phyloP scores from a whole-genome alignment of 345 rosid species.

The Alliaria petiolata region DNA sequence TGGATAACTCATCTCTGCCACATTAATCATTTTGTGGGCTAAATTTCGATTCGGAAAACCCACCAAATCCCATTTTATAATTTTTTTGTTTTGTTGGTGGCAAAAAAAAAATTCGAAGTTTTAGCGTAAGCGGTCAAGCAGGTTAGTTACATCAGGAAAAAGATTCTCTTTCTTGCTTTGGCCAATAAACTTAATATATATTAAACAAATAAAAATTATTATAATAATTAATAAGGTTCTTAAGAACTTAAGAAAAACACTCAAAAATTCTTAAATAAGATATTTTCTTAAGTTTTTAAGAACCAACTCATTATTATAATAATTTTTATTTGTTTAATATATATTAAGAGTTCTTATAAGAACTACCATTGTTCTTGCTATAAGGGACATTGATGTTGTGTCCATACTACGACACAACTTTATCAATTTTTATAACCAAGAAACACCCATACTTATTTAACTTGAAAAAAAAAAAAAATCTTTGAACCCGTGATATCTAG shows the following conservation, averaged over 20 bases:
- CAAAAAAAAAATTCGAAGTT: not conserved
- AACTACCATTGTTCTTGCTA: not conserved
- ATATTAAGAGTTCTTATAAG: no score
- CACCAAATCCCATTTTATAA: not conserved
- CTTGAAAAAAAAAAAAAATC: not conserved
- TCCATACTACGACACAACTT: conserved; percentile 2
- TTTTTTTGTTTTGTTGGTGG: not conserved
- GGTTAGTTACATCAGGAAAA: conserved; percentile 1
- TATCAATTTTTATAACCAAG: not conserved
- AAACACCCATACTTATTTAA: not conserved
- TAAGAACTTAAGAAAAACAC: no score
- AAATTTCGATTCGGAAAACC: not conserved
- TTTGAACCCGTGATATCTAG: not conserved
- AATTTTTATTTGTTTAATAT: no score
- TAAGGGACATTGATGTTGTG: conserved; percentile 15
- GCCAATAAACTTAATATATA: no score
- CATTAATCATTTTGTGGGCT: not conserved
- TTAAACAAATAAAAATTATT: no score
- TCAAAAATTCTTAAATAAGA: no score
- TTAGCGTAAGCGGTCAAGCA: not conserved
- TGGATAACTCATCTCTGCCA: not conserved
- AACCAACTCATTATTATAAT: not conserved
- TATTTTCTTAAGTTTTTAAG: no score
- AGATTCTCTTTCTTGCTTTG: not conserved
- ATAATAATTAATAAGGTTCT: no score